phyloP scores from a whole-genome alignment of 202 grass and related monocot genomes.

The Setaria italica region DNA sequence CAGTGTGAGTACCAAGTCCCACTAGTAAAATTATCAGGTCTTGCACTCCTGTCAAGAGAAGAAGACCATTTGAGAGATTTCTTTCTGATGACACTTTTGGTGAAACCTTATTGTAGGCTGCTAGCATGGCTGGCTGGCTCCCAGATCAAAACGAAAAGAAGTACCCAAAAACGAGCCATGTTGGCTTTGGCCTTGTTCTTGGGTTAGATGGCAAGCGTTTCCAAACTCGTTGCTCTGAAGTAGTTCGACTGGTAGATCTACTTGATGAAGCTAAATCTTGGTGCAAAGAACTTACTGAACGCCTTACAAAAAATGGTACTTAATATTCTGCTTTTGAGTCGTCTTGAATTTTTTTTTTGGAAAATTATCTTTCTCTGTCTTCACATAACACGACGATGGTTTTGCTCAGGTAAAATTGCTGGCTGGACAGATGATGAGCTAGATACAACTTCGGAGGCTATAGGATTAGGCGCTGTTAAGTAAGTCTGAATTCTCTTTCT shows the following conservation, averaged over 20 bases:
- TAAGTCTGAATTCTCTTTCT: conserved; percentile 45
- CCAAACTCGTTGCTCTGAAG: conserved; percentile 78
- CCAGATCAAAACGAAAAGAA: conserved; percentile 59
- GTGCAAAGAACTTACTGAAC: conserved; percentile 71
- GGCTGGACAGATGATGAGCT: conserved; percentile 89
- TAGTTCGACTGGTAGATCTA: conserved; percentile 81
- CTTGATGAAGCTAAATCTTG: conserved; percentile 84
- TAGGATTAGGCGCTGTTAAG: conserved; percentile 90
- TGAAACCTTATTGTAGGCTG: conserved; percentile 61
- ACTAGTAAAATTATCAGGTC: not conserved
- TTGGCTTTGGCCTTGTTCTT: conserved; percentile 93
- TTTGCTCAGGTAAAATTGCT: conserved; percentile 68
- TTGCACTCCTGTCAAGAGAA: not conserved
- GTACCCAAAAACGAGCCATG: conserved; percentile 77
- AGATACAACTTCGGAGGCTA: conserved; percentile 70
- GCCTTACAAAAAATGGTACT: conserved; percentile 73
- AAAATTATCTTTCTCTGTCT: not conserved
- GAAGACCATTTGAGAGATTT: not conserved
- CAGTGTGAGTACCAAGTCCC: conserved; percentile 53
- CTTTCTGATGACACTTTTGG: not conserved
- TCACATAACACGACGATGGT: conserved; percentile 8
- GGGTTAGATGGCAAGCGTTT: conserved; percentile 87
- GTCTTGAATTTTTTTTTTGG: not conserved
- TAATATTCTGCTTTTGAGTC: not conserved
- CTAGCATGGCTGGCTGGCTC: conserved; percentile 76